A percentile compares a stretch with the other conserved stretches of the same genome.
phyloP scores from a whole-genome alignment of 2,329 filamentous ascomycete genomes.

The Alternaria viburni region DNA sequence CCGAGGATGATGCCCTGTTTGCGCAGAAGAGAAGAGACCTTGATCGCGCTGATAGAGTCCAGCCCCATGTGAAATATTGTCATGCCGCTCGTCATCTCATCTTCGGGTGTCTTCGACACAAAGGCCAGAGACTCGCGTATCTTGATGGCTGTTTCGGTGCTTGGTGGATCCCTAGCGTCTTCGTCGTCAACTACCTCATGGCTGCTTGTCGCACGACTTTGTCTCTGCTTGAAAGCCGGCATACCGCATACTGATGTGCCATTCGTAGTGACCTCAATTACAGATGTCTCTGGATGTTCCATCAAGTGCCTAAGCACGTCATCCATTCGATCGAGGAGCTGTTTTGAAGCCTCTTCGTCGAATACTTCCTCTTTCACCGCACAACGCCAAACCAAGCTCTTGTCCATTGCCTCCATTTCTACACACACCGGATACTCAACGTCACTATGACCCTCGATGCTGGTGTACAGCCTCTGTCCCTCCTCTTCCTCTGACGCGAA shows the following conservation, averaged over 20 bases:
- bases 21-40: conserved; percentile 73
- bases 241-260: conserved; percentile 71
- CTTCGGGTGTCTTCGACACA: conserved; percentile 66
- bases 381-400: conserved; percentile 70
- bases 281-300: conserved; percentile 53
- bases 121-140: conserved; percentile 57
- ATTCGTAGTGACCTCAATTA: conserved; percentile 61
- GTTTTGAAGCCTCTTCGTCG: conserved; percentile 53
- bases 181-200: not conserved
- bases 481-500: conserved; percentile 41
- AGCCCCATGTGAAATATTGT: conserved; percentile 85
- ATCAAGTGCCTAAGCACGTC: conserved; percentile 64
- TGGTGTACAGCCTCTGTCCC: conserved; percentile 60
- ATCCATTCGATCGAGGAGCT: conserved; percentile 67
- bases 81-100: conserved; percentile 65
- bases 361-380: conserved; percentile 69
- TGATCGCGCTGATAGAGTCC: conserved; percentile 92
- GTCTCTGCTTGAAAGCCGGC: conserved; percentile 48
- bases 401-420: conserved; percentile 72
- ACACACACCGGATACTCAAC: conserved; percentile 84
- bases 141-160: conserved; percentile 43
- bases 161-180: conserved; percentile 6
- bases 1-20: conserved; percentile 67
- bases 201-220: not conserved
- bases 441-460: conserved; percentile 67